Base-by-base conservation (phyloP, 768 basidiomycete genomes). In the Trametes punicea region DNA sequence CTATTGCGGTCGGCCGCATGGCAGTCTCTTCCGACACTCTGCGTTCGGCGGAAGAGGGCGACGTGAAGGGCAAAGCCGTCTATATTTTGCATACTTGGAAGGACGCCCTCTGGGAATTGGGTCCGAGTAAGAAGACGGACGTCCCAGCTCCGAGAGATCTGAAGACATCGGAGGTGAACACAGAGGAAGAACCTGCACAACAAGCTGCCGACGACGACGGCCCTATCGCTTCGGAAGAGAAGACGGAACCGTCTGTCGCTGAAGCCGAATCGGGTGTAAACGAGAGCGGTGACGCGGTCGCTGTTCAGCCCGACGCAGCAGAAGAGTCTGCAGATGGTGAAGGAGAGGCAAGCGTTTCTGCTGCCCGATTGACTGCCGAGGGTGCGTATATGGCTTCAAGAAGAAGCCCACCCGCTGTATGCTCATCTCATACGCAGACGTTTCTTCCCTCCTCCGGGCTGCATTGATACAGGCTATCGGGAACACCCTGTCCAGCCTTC, bases 41-140 rank as follows among this genome's bases (percentile, higher is more conserved):
- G 52, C 65, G 65, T 16, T 45, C 62, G n/a, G 61, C 65, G 0
- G 64, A 62, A 34, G 68, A 72, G 41, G 70, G 71, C n/a, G 73
- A 70, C 20, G 76, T 74, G 49, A 90, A 89, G 63, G 91, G 91
- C 1, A 93, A 93, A 67, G 91, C 88, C 0, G 88, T 91, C 8
- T 74, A 75, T 33, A 72, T 90, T 3, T 59, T 86, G 18, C 91
- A 93, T 63, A 81, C 84, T 2, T 90, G 87, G 83, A 87, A 85
- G 64, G 90, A 93, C 62, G 71, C 77, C 62, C 67, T 92, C 10
- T 93, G 88, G 82, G 78, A 83, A 9, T 76, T 87, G 74, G 90
- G 25, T 71, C 16, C 47, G n/a, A 62, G 62, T 25, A 60, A 71
- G n/a, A 88, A 83, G 64, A 56, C 60, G 2, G 82, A 87, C 38